These are phyloP conservation scores for Paraphoma chrysanthemicola DNA, from an alignment of 2,329 filamentous ascomycete genomes.

Conservation along the genomic window DNA sequence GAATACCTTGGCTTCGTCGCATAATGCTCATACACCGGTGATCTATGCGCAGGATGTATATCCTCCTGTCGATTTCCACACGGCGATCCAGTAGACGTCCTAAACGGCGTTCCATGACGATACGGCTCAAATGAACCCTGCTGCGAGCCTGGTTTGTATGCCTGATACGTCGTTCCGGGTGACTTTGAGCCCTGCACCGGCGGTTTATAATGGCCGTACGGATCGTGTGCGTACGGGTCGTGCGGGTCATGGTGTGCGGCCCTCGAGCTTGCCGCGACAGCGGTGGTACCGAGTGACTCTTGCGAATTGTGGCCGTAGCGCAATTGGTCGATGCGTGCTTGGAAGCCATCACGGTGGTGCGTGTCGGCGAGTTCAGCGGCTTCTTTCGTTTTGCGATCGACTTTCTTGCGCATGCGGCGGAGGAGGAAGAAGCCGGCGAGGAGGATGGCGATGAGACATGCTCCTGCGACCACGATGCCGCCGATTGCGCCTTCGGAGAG, in stretches of 20 bases:
- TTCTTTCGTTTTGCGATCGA: constrained; percentile 5
- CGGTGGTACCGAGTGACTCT: neutral
- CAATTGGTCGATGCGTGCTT: constrained; percentile 12
- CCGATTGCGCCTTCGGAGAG: neutral
- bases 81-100: too few species aligned
- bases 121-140: neutral
- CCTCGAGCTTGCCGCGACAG: neutral
- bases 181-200: neutral
- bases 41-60: neutral
- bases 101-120: neutral
- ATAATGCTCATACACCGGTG: neutral
- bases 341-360: constrained; percentile 7
- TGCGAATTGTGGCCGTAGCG: neutral
- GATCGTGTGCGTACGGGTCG: neutral
- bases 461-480: neutral
- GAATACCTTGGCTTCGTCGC: neutral
- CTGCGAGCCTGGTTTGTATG: neutral
- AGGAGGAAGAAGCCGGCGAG: constrained; percentile 4
- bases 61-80: too few species aligned
- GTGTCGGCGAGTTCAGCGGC: constrained; percentile 12
- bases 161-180: neutral
- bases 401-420: constrained; percentile 11
- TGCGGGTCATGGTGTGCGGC: neutral
- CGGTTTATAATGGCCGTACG: neutral
- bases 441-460: constrained; percentile 1